Evolutionary conservation across 768 basidiomycete genomes (phyloP).

Genomic region (Xerocomellus amylosporus): DNA sequence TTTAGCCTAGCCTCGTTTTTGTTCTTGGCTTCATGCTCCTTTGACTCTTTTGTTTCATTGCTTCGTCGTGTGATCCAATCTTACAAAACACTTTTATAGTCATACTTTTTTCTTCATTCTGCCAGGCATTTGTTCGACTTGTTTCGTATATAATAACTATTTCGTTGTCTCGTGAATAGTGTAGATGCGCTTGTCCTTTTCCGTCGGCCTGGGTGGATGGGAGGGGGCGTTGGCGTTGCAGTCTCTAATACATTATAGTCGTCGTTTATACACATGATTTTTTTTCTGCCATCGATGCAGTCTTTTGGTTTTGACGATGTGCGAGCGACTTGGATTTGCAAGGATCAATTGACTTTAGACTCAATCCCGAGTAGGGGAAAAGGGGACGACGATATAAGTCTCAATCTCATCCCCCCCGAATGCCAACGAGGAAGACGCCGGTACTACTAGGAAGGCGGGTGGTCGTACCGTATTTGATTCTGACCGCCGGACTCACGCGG

Average conservation of each 20-base stretch:
- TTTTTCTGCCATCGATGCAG: background rate
- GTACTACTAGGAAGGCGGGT: no score
- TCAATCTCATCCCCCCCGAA: no score
- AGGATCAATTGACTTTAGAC: no score
- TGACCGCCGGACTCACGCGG: no score
- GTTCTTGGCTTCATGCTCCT: slow-evolving; percentile 6
- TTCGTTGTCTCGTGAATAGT: slow-evolving; percentile 19
- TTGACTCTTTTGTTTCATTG: slow-evolving; percentile 6
- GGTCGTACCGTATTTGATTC: no score
- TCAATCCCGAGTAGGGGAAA: no score
- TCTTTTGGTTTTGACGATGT: no score
- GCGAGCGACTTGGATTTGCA: background rate
- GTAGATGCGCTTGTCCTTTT: slow-evolving; percentile 22
- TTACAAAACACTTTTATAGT: slow-evolving; percentile 18
- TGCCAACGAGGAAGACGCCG: no score
- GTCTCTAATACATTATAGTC: slow-evolving; percentile 37
- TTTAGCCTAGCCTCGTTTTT: slow-evolving; percentile 8
- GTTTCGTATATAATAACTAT: slow-evolving; percentile 34
- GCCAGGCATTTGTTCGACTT: slow-evolving; percentile 21
- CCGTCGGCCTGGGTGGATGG: background rate
- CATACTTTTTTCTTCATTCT: slow-evolving; percentile 12
- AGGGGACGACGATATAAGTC: no score
- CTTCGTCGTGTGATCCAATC: slow-evolving; percentile 16
- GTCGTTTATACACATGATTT: slow-evolving; percentile 28
- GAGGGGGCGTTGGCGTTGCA: slow-evolving; percentile 9